Base-by-base conservation (phyloP, 345 rosid species). In the Gossypium longicalyx region DNA sequence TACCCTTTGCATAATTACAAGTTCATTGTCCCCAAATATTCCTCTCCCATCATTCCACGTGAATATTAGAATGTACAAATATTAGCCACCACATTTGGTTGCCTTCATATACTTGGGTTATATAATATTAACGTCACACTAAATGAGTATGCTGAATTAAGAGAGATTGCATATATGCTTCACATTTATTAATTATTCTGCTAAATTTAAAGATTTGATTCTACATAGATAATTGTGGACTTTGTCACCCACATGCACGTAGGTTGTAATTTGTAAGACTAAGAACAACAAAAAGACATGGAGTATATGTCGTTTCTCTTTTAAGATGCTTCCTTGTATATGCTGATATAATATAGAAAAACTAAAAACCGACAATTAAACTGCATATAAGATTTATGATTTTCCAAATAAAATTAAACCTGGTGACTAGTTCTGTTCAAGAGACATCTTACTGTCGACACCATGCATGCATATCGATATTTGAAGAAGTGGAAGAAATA, bases 11-110 rank as follows among this genome's bases (percentile, higher is more conserved):
- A 22, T 16, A 10, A 48, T 57, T 22, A 15, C 52, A 58, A 48
- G 20, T 56, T 25, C 49, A 51, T 41, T 75, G 25, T 45, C 47
- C 62, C 7, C 25, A 71, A 71, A 19, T 56, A 71, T 70, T 74
- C 73, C 48, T n/a, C 25, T 10, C 25, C 1, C 52, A 53, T 43
- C 59, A 41, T 12, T 34, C 1, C 41, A 34, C 1, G 7, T 12
- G 27, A 27, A 34, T 11, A 59, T 52, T 27, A 16, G 69, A 49
- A 73, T 27, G 29, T 51, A 1, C 9, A 62, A 61, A 71, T 34
- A 47, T 49, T 25, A 25, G 4, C 57, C 76, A 61, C 60, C 23
- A 43, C 53, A 22, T 43, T 58, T 38, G 3, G 41, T 56, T 44
- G n/a, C 63, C 25, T n/a, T 29, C 34, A 4, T 34, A 5, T 4